Base-by-base conservation (phyloP, 73 alveolate genomes). In the Tetrahymena thermophila region DNA sequence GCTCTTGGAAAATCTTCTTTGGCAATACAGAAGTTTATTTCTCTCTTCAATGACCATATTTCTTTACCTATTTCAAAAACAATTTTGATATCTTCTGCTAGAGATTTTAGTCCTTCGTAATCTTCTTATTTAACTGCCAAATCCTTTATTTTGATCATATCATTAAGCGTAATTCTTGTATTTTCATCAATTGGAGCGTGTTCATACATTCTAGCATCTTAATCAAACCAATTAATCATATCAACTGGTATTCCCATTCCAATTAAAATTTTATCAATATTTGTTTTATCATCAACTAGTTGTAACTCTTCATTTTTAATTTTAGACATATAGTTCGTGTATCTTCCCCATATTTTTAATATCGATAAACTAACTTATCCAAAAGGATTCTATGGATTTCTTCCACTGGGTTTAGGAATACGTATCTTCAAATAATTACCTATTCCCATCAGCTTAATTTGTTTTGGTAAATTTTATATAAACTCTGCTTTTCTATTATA, bases 121-220 rank as follows among this genome's bases (percentile, higher is more conserved):
- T 99, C 99, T 95, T 99, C 97, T 56, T 94, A 94, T 94, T 96
- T 93, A 83, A 96, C 97, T 7, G 99, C 99, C 58, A 97, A 94
- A 89, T 98, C 97, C 43, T 98, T 97, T 31, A 95, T 96, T 94
- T 94, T 58, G 84, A 98, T 98, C 98, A 99, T 97, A 94, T 98
- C 99, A 50, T 96, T 96, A 9, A 99, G 96, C 10, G 99, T 99
- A 50, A 96, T 97, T 95, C 99, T 97, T 7, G 99, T 97, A 94
- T 99, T 99, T 94, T 99, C 99, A 96, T 98, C 99, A 11, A 99
- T 99, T 9, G 99, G 99, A 35, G 99, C 99, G 85, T 98, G 97
- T 84, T 97, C 97, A 95, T 97, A 99, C 93, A 97, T 97, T 93
- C 99, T 97, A 44, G 96, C 98, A 94, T 99, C 99, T 44, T 97